A percentile compares a stretch with the other conserved stretches of the same genome.
Conservation (phyloP, 352 stramenopile species). For the Globisporangium ultimum region DNA sequence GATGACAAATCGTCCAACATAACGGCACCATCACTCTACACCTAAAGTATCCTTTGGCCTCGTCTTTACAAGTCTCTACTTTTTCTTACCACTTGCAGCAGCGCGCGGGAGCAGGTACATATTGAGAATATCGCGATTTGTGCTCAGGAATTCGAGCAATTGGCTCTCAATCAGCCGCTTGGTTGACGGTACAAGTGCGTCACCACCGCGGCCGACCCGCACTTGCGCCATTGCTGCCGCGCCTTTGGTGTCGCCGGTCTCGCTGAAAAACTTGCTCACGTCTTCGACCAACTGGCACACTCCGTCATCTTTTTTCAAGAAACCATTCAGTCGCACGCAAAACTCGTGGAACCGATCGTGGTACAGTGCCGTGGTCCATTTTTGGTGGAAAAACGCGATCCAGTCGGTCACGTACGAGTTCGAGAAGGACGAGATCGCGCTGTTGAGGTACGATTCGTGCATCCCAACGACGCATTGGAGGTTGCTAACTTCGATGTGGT, state of each 20-base stretch:
- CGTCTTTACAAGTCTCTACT: not conserved
- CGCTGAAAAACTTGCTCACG: conserved; percentile 48
- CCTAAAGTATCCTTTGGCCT: no score
- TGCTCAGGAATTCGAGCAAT: conserved; percentile 69
- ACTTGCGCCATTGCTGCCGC: conserved; percentile 54
- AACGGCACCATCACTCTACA: no score
- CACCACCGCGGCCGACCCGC: conserved; percentile 62
- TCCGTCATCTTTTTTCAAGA: conserved; percentile 68
- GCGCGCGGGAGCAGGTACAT: conserved; percentile 76
- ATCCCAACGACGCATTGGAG: conserved; percentile 73
- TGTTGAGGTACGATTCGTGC: conserved; percentile 88
- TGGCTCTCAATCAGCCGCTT: conserved; percentile 78
- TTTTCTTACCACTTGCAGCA: conserved; percentile 14
- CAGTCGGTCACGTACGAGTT: conserved; percentile 75
- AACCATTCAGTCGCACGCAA: conserved; percentile 44
- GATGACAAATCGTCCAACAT: no score
- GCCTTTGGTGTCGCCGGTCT: conserved; percentile 67
- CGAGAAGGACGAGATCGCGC: conserved; percentile 64
- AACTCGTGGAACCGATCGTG: conserved; percentile 83
- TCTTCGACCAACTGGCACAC: conserved; percentile 63
- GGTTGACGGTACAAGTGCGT: conserved; percentile 55
- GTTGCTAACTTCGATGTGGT: conserved; percentile 56
- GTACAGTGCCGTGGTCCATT: conserved; percentile 71
- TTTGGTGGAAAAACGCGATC: conserved; percentile 78
- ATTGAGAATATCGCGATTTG: conserved; percentile 70